Base-by-base conservation (phyloP, 2,329 filamentous ascomycete genomes). In the Cytospora chrysosperma region DNA sequence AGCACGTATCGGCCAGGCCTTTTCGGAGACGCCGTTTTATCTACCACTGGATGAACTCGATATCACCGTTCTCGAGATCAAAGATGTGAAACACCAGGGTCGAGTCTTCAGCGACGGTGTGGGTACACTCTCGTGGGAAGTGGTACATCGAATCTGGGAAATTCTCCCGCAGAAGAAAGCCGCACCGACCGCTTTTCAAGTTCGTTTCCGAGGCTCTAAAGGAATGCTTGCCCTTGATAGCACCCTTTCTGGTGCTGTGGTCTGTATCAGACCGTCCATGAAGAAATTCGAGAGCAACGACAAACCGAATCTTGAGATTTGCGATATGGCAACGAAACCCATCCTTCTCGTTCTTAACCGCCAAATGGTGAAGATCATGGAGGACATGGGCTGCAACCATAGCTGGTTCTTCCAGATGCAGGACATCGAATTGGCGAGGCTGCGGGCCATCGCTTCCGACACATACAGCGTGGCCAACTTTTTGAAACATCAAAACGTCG, bases 361-460 rank as follows among this genome's bases (percentile, higher is more conserved):
- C 0, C 91, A 91, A 68, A 80, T 93, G 65, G 92, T 96, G 76
- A 96, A 96, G 72, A 92, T 96, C 6, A 74, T 96, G 0, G 92
- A 96, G 70, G 92, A 96, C 68, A 86, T 94, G 73, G 82, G 83
- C 0, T 86, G 90, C 0, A 72, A 79, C 0, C 70, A 77, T 1
- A 62, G 75, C 0, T 88, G 84, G 72, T 94, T 96, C 67, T 71
- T 89, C 13, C 70, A 79, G 0, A 75, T 91, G 1, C 92, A 95
- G 72, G 76, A 79, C 0, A 76, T 78, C n/a, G 88, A 88, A 30
- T 75, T 95, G 4, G 68, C 81, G 0, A 77, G 81, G 15, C 77
- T 96, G 5, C 82, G 85, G 3, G 74, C 75, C 13, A 85, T 89
- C 54, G 88, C 88, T 0, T 75, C 80, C 0, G 83, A 80, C 24